phyloP scores from a whole-genome alignment of 129 eudicot genomes.

The Chrysanthemum makinoi region DNA sequence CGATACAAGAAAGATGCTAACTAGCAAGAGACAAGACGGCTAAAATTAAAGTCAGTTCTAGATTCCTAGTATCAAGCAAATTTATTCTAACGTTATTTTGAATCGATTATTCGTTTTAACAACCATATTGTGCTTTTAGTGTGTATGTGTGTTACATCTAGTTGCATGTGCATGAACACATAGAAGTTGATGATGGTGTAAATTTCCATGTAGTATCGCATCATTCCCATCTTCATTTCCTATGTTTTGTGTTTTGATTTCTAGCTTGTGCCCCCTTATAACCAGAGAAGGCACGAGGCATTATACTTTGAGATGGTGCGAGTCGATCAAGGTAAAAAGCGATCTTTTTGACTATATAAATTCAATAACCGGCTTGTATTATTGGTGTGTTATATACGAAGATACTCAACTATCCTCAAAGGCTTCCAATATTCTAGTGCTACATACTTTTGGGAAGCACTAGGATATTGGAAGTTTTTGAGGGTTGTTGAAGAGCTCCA shows the following conservation, averaged over 20 bases:
- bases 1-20: slow-evolving; percentile 13
- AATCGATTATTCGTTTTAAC: neutral
- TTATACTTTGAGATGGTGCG: slow-evolving; percentile 18
- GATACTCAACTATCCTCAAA: slow-evolving; percentile 27
- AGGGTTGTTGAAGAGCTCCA: slow-evolving; percentile 24
- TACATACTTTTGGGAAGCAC: neutral
- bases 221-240: slow-evolving; percentile 22
- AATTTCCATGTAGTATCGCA: slow-evolving; percentile 15
- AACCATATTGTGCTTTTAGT: neutral
- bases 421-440: slow-evolving; percentile 30
- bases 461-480: slow-evolving; percentile 23
- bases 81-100: neutral
- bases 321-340: slow-evolving; percentile 5
- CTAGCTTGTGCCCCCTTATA: slow-evolving; percentile 11
- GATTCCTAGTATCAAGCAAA: slow-evolving; percentile 4
- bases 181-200: slow-evolving; percentile 25
- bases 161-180: slow-evolving; percentile 26
- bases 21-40: slow-evolving; percentile 1
- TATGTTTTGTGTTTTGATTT: slow-evolving; percentile 2
- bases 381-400: neutral
- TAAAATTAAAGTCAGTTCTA: neutral
- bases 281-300: slow-evolving; percentile 23
- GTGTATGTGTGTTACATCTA: neutral
- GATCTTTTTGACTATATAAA: neutral
- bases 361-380: neutral